Evolutionary conservation across 805 yeast genomes (phyloP).

Genomic region (Saccharomycopsis sp.): DNA sequence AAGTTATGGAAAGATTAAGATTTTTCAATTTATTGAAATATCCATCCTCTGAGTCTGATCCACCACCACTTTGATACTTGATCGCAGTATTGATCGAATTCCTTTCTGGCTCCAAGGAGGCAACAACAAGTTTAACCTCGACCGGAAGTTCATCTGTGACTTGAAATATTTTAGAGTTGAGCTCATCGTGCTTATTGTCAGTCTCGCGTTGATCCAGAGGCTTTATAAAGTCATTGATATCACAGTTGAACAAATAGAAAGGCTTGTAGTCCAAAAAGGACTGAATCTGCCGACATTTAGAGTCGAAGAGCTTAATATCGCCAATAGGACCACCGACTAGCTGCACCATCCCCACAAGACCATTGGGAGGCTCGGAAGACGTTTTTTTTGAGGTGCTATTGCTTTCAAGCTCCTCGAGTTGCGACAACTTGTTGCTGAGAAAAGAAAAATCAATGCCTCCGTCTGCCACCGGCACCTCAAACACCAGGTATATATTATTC

Average conservation of each 20-base stretch:
- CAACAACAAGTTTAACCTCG: background rate
- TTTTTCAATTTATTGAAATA: background rate
- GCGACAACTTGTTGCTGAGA: background rate
- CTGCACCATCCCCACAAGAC: background rate
- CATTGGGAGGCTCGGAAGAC: background rate
- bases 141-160: background rate
- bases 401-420: background rate
- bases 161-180: background rate
- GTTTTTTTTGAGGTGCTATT: background rate
- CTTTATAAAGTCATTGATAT: background rate
- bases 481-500: background rate
- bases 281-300: background rate
- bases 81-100: conserved; percentile 1
- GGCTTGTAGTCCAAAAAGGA: background rate
- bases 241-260: background rate
- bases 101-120: background rate
- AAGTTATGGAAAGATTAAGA: background rate
- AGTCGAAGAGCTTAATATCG: background rate
- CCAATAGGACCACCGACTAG: background rate
- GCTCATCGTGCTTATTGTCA: background rate
- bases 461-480: background rate
- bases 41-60: background rate
- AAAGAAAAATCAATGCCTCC: background rate
- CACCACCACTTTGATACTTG: background rate
- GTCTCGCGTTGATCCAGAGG: background rate